Evolutionary conservation across 2,329 filamentous ascomycete species (phyloP), one percentile per base, ranked within the genome.

Genomic region (Colletotrichum costaricense): DNA sequence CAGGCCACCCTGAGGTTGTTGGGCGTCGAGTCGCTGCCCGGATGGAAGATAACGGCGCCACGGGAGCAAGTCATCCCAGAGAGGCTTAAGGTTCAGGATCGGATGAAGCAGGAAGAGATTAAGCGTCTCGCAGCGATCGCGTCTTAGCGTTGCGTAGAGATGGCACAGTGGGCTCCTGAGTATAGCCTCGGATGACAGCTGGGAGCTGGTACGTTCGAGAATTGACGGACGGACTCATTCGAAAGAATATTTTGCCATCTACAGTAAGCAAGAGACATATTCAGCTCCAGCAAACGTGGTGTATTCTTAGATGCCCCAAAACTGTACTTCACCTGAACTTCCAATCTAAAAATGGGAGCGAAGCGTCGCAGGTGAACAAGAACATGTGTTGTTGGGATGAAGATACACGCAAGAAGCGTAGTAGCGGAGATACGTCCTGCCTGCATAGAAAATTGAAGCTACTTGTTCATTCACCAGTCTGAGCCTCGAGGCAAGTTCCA

Each of bases 1-100:
- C 81, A 79, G 76, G 86, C 88, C 76, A 91, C 90, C 3, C 78
- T 91, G 77, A 80, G 77, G 54, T 86, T 84, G 14, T 78, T 91
- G 35, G 85, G 85, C 0, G 83, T 79, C 75, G 84, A 87, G 22
- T 83, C 81, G 24, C 76, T 91, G 62, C 79, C 80, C 16, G 88
- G 84, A 1, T 92, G 90, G 89, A 84, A 82, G 80, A 88, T 89
- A 58, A 83, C 84, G 12, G 83, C 75, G 9, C 81, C 85, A 33
- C 84, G 89, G 73, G 87, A 91, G 79, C 63, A 67, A 2, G 80
- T 91, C 16, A 81, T 90, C 2, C 89, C 81, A 35, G 77, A 74
- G 58, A 77, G 79, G 59, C 76, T 81, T 26, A 80, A 78, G 74
- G 67, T 76, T 3, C 78, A 80, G 65, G 75, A 76, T 46, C 76